Percentiles rank a stretch among this genome's conserved stretches.
These are phyloP conservation scores for Amniculicola lignicola DNA, from an alignment of 495 filamentous ascomycete species.

Conservation along the genomic window DNA sequence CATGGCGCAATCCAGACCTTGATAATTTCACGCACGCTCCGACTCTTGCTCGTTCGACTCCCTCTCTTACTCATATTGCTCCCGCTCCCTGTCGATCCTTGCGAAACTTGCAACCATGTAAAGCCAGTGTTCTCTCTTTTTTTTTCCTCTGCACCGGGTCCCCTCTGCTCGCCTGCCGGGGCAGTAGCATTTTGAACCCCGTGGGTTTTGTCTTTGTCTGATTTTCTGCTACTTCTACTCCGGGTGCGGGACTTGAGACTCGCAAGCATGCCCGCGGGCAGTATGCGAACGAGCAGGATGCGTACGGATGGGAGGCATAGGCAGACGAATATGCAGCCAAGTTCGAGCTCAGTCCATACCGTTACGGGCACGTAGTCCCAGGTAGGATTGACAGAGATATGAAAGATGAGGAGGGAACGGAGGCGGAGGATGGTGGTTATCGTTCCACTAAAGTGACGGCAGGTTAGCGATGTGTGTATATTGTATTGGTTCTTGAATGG, in stretches of 20 bases:
- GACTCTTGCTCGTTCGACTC: too few relatives aligned
- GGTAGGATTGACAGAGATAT: conserved; percentile 16
- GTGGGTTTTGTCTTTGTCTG: background rate
- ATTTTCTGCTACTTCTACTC: background rate
- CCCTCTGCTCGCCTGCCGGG: too few relatives aligned
- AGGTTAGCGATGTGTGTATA: too few relatives aligned
- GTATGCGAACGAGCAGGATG: background rate
- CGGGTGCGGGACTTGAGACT: background rate
- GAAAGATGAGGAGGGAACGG: conserved; percentile 11
- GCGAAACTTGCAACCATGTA: too few relatives aligned
- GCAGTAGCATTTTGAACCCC: too few relatives aligned
- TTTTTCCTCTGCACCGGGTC: too few relatives aligned
- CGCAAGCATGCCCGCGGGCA: background rate
- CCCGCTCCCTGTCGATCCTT: too few relatives aligned
- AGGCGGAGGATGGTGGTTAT: conserved; percentile 18
- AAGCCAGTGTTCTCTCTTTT: too few relatives aligned
- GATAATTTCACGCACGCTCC: too few relatives aligned
- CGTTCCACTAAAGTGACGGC: too few relatives aligned
- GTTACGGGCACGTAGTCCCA: conserved; percentile 22
- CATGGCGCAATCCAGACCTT: too few relatives aligned
- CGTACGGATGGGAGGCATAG: conserved; percentile 11
- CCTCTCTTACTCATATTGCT: too few relatives aligned
- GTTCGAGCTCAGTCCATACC: conserved; percentile 15
- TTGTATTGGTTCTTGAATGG: background rate
- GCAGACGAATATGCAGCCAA: conserved; percentile 14